These are phyloP conservation scores for Nyctanthes arbortristis DNA, from an alignment of 257 asterid species.

Conservation along the genomic window DNA sequence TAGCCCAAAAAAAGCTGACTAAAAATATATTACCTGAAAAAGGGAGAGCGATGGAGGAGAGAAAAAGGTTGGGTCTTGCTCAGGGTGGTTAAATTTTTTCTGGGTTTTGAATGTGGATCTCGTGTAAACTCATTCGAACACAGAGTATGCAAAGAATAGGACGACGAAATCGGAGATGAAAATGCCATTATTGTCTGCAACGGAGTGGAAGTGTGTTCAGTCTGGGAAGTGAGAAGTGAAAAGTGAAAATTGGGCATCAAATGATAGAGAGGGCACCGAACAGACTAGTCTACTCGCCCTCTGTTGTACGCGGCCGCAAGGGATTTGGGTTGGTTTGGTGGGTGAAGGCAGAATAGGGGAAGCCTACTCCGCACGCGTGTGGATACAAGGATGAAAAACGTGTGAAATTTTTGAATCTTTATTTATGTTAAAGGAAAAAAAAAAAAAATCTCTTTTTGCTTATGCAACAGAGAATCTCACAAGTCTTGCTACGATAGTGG, in stretches of 20 bases:
- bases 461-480: no score
- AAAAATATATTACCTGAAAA: slow-evolving; percentile 38
- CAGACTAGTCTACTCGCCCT: no score
- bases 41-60: slow-evolving; percentile 40
- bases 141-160: slow-evolving; percentile 30
- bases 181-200: slow-evolving; percentile 41
- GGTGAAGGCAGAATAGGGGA: no score
- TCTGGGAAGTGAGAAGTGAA: neutral
- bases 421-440: no score
- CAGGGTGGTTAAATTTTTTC: slow-evolving; percentile 13
- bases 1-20: neutral
- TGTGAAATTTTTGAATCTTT: no score
- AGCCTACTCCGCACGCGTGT: no score
- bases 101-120: slow-evolving; percentile 19
- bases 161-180: slow-evolving; percentile 42
- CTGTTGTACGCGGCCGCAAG: no score
- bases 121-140: slow-evolving; percentile 15
- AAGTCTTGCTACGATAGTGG: no score
- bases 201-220: neutral
- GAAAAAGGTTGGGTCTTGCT: slow-evolving; percentile 50
- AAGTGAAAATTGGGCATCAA: neutral
- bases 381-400: no score
- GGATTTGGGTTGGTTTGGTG: no score
- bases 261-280: neutral
- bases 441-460: no score